Percentiles rank a stretch among this genome's conserved stretches.
Evolutionary conservation across 331 rosid species (phyloP).

Genomic region (Stylosanthes scabra): DNA sequence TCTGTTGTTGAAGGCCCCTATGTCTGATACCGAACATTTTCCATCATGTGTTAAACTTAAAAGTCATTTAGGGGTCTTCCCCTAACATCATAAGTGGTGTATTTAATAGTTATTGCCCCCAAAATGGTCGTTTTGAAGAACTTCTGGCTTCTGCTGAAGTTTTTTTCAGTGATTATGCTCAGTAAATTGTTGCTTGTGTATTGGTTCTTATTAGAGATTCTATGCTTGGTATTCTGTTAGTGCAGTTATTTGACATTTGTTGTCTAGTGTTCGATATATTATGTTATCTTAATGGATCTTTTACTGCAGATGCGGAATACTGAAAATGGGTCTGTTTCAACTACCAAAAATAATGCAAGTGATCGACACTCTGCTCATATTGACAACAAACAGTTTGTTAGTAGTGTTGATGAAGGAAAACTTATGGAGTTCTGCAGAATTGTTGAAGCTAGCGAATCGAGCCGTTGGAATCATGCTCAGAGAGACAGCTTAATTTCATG

Average conservation of each 20-base stretch:
- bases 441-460: constrained; percentile 79
- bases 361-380: constrained; percentile 53
- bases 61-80: background rate
- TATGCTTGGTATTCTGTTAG: constrained; percentile 5
- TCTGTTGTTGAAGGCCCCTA: background rate
- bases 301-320: constrained; percentile 57
- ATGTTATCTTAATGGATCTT: constrained; percentile 27
- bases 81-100: too few relatives aligned
- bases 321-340: constrained; percentile 58
- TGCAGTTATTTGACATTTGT: constrained; percentile 13
- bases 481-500: constrained; percentile 52
- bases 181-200: constrained; percentile 3
- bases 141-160: constrained; percentile 14
- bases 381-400: constrained; percentile 49
- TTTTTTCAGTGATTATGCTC: constrained; percentile 24
- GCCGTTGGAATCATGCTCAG: constrained; percentile 53
- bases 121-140: constrained; percentile 22
- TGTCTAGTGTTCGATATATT: background rate
- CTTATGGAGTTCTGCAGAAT: constrained; percentile 83
- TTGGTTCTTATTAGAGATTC: constrained; percentile 25
- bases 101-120: background rate
- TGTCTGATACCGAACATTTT: background rate
- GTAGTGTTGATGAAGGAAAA: constrained; percentile 75
- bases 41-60: background rate
- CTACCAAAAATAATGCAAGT: constrained; percentile 49